Conservation (phyloP, 1,139 yeast species). For the Kazachstania sp. region DNA sequence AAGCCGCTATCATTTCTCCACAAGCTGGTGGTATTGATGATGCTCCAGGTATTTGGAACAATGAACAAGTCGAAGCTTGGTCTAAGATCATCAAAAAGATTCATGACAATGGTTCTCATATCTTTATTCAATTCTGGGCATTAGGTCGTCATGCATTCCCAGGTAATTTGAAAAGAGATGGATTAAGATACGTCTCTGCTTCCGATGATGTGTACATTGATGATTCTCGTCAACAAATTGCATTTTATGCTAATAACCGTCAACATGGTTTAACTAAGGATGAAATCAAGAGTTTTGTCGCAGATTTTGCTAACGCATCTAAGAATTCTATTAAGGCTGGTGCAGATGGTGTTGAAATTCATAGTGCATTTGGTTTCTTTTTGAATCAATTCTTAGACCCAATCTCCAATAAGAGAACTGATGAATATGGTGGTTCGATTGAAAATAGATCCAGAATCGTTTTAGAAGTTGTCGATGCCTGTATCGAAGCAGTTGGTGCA, state of each 20-base stretch:
- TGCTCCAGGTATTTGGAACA: constrained; percentile 47
- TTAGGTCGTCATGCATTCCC: constrained; percentile 49
- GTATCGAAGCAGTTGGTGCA: constrained; percentile 18
- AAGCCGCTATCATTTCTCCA: constrained; percentile 30
- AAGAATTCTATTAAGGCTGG: constrained; percentile 41
- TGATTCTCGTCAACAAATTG: constrained; percentile 30
- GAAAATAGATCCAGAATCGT: constrained; percentile 55
- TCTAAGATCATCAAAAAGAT: constrained; percentile 40
- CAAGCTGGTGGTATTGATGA: constrained; percentile 35
- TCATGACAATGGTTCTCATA: constrained; percentile 45
- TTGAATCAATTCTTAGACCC: constrained; percentile 50
- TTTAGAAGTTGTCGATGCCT: constrained; percentile 47
- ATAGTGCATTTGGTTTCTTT: constrained; percentile 59
- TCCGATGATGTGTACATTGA: constrained; percentile 30
- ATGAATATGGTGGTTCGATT: constrained; percentile 57
- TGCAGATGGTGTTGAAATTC: constrained; percentile 61
- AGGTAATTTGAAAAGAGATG: constrained; percentile 32
- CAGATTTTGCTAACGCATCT: constrained; percentile 33
- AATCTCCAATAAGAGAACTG: constrained; percentile 49
- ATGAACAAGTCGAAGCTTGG: constrained; percentile 45
- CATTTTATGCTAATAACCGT: constrained; percentile 27
- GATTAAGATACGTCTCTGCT: constrained; percentile 31
- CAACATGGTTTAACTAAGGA: constrained; percentile 31
- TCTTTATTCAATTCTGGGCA: constrained; percentile 51
- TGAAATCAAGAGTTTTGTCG: constrained; percentile 32